Percentiles rank a stretch among this genome's conserved stretches.
Evolutionary conservation across 768 basidiomycete species (phyloP).

Genomic region (Collybia sp.): DNA sequence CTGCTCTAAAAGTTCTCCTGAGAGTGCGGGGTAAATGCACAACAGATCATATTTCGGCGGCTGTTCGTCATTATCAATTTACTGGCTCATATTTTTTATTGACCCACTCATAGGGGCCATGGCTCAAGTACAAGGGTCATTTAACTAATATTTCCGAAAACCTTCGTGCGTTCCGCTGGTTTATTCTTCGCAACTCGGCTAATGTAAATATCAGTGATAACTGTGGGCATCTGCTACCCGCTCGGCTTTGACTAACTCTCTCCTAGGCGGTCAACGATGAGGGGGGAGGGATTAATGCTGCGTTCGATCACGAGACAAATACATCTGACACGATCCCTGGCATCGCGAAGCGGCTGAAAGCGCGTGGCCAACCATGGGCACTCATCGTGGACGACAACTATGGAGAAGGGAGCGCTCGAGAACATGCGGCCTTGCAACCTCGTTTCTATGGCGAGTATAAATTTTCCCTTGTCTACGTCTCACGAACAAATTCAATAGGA

Average conservation of each 20-base stretch:
- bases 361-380: conserved; percentile 84
- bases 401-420: conserved; percentile 95
- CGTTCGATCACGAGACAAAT: conserved; percentile 68
- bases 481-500: conserved; percentile 35
- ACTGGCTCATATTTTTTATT: neutral
- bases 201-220: conserved; percentile 60
- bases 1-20: conserved; percentile 79
- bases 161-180: conserved; percentile 52
- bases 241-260: neutral
- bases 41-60: conserved; percentile 97
- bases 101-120: conserved; percentile 65
- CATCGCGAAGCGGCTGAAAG: conserved; percentile 86
- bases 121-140: conserved; percentile 99
- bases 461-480: conserved; percentile 1
- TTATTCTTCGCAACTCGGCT: neutral
- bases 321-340: conserved; percentile 81
- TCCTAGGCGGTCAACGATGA: conserved; percentile 88
- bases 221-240: conserved; percentile 34
- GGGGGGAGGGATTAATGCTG: conserved; percentile 88
- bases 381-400: conserved; percentile 95
- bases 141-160: conserved; percentile 96
- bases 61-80: conserved; percentile 43
- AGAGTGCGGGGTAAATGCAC: conserved; percentile 98
- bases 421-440: conserved; percentile 96
- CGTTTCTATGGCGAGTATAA: conserved; percentile 75